Evolutionary conservation across 2,329 filamentous ascomycete genomes (phyloP), one percentile per base, ranked within the genome.

Genomic region (Pseudogymnoascus sp.): DNA sequence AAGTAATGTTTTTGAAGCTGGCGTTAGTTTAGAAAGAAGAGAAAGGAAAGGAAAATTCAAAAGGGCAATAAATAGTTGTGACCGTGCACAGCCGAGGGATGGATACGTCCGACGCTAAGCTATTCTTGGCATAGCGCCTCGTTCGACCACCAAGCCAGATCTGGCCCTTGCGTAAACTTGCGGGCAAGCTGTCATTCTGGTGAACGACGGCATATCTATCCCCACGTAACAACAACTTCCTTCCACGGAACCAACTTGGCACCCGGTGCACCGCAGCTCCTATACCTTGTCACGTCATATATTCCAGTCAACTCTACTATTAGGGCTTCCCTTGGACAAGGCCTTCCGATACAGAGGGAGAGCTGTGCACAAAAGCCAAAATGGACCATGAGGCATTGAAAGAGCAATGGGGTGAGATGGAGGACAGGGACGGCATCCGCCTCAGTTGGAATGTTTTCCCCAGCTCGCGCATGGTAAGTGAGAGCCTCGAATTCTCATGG

Each of bases 361-460:
- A 37, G 33, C 33, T 37, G 57, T 37, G 35, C 57, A 59, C 35
- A 59, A 41, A 37, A 37, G 33, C 57, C 33, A 39, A 65, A 65
- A 96, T 96, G 92, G 92, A 96, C 74, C 96, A 91, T 81, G 92
- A 97, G 75, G 83, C 86, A 68, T 79, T 96, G 68, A 97, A 97
- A 79, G 92, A 97, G 77, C 89, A 93, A 79, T 97, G 92, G 92
- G 91, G 88, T 71, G 92, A 97, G 75, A 87, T 96, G 63, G 94
- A 99, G 79, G 94, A 99, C 72, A 87, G 90, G 69, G 94, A 99
- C 85, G 94, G 94, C 64, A 85, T 97, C 71, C 87, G 94, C 66
- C 82, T 99, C 67, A 97, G 93, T 77, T 99, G 94, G 94, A 99
- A 99, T 74, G 95, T 95, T 64, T 96, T 99, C 72, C 94, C 94